Evolutionary conservation across 495 filamentous ascomycete species (phyloP), one percentile per base, ranked within the genome.

Genomic region (Copromyces sp.): DNA sequence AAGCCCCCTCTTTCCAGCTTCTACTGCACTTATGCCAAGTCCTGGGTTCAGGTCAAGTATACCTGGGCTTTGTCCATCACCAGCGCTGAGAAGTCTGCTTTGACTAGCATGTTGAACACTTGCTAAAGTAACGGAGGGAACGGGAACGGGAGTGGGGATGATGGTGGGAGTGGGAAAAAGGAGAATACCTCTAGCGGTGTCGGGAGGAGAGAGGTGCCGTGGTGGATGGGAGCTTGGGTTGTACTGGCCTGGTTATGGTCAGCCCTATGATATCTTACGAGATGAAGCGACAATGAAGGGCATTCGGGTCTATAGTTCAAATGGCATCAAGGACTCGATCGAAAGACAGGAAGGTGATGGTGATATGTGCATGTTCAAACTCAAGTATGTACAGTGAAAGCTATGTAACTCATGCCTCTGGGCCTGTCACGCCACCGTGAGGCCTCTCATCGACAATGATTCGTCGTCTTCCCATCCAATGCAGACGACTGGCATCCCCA

Each of bases 1-100:
- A 90, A 93, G 84, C 92, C 92, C 9, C 86, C 90, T 0, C 81
- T 91, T 29, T 75, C 80, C 2, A 86, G 85, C n/a, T 93, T 90
- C 78, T 86, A 90, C 75, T 94, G 92, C 86, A 91, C 87, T 0
- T 94, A 94, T 73, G 91, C 91, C 7, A 84, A 86, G 78, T 87
- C 89, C 81, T 94, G 89, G 87, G 84, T 93, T 14, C 83, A 84
- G 71, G 90, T 94, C 47, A 93, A 94, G 86, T 85, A 81, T 70
- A 82, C 85, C 37, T 81, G 79, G 39, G 90, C 91, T 0, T 77
- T 94, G 59, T 74, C 72, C 9, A 68, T 77, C 47, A 77, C 75
- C 17, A 71, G 71, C 61, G 75, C 75, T 3, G 75, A 77, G 74
- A 91, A 90, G 84, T 80, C 79, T 20, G 90, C 90, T 1, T 76